Evolutionary conservation across 1,284 basidiomycete genomes (phyloP).

Genomic region (Chiua sp.): DNA sequence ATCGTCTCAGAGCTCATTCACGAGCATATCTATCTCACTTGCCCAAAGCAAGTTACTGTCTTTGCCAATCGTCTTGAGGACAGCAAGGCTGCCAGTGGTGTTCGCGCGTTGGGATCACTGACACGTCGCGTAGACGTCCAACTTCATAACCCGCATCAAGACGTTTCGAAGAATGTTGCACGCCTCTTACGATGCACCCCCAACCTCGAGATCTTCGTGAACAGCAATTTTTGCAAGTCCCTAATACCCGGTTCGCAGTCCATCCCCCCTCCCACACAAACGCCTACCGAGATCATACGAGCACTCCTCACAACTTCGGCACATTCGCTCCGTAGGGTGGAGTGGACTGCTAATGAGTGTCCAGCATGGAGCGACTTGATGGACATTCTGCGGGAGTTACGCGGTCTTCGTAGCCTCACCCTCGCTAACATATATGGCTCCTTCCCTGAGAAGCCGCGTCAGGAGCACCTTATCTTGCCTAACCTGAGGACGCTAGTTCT

Average conservation of each 20-base stretch:
- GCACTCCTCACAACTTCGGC: conserved; percentile 30
- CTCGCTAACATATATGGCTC: conserved; percentile 42
- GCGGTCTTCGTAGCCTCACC: conserved; percentile 38
- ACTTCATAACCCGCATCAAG: conserved; percentile 38
- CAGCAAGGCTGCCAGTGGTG: conserved; percentile 19
- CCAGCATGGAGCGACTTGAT: conserved; percentile 35
- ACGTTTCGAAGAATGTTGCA: conserved; percentile 29
- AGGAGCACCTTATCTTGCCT: conserved; percentile 38
- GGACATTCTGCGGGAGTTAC: conserved; percentile 24
- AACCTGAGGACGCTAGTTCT: conserved; percentile 45
- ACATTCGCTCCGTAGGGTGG: conserved; percentile 32
- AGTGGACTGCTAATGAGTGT: conserved; percentile 39
- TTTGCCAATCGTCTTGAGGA: conserved; percentile 41
- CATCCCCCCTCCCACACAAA: conserved; percentile 30
- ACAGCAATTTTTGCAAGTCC: conserved; percentile 37
- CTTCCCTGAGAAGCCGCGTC: conserved; percentile 18
- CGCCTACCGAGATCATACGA: conserved; percentile 27
- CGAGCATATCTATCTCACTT: conserved; percentile 45
- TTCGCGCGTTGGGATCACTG: conserved; percentile 40
- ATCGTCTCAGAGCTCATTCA: conserved; percentile 41
- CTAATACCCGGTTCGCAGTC: conserved; percentile 22
- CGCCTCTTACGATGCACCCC: conserved; percentile 43
- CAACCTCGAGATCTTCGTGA: conserved; percentile 44
- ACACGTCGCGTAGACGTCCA: conserved; percentile 46
- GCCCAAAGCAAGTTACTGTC: conserved; percentile 37